phyloP scores from a whole-genome alignment of 208 protist species.

The Trypanosomatidae sp. region DNA sequence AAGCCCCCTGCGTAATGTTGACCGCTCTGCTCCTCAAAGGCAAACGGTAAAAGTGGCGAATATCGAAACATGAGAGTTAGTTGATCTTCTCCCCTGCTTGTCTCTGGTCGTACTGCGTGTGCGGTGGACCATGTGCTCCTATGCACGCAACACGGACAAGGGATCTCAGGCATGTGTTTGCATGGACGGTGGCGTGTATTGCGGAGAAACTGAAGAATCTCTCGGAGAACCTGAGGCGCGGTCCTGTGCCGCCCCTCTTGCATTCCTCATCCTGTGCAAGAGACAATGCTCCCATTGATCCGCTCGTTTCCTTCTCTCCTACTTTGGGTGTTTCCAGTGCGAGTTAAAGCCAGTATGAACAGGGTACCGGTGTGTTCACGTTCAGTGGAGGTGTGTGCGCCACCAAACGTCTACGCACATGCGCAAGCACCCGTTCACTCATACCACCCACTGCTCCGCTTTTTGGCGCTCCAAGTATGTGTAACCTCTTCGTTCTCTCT shows the following conservation, averaged over 20 bases:
- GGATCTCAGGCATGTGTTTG: not conserved
- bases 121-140: not conserved
- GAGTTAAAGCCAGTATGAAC: not conserved
- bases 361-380: not conserved
- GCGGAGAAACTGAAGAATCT: not conserved
- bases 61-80: not conserved
- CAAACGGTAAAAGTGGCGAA: too few species aligned
- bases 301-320: not conserved
- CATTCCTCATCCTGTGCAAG: not conserved
- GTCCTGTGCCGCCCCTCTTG: not conserved
- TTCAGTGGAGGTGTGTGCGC: not conserved
- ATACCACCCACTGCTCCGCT: not conserved
- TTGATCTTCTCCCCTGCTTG: not conserved
- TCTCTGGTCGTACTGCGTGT: not conserved
- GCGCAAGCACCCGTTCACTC: not conserved
- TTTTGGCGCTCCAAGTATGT: not conserved
- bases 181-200: too few species aligned
- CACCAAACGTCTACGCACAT: not conserved
- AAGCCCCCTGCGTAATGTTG: not conserved
- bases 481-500: not conserved
- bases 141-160: not conserved
- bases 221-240: not conserved
- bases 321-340: not conserved
- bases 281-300: not conserved
- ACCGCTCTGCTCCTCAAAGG: not conserved